These are phyloP conservation scores for Detonula confervacea DNA, from an alignment of 352 stramenopile species.

Conservation along the genomic window DNA sequence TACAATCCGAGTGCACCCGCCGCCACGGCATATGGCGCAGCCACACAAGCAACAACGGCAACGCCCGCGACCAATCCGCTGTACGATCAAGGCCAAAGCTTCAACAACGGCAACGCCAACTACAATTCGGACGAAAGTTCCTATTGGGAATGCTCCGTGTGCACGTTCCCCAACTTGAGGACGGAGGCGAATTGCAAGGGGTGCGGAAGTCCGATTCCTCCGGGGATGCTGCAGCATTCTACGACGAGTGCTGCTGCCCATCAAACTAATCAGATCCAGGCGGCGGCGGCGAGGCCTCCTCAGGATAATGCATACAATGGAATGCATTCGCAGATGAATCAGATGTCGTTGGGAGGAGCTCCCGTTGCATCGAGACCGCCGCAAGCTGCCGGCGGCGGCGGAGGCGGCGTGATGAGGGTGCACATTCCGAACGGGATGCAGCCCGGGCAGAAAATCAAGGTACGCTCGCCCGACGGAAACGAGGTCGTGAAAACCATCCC, in stretches of 20 bases:
- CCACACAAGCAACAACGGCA: too few relatives aligned
- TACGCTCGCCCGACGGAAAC: slow-evolving; percentile 36
- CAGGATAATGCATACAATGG: background rate
- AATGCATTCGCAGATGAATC: background rate
- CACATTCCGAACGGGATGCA: slow-evolving; percentile 50
- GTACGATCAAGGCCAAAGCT: background rate
- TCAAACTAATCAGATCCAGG: background rate
- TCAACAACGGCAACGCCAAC: slow-evolving; percentile 17
- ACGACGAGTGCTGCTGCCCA: background rate
- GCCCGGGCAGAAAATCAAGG: slow-evolving; percentile 55
- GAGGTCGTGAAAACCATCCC: slow-evolving; percentile 54
- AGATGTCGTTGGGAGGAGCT: slow-evolving; percentile 17
- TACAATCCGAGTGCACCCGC: slow-evolving; percentile 6
- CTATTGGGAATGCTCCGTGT: slow-evolving; percentile 43
- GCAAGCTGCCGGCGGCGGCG: background rate
- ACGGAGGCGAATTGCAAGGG: slow-evolving; percentile 31
- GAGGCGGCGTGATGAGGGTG: slow-evolving; percentile 38
- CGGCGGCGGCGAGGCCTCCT: background rate
- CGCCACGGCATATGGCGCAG: background rate
- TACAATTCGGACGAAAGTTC: slow-evolving; percentile 16
- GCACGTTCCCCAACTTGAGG: slow-evolving; percentile 41
- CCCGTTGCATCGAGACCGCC: background rate
- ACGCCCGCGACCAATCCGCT: background rate
- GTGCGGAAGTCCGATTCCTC: slow-evolving; percentile 23
- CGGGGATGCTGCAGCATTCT: slow-evolving; percentile 7